Base-by-base conservation (phyloP, 1,139 yeast species). In the Candida labiduridarum region DNA sequence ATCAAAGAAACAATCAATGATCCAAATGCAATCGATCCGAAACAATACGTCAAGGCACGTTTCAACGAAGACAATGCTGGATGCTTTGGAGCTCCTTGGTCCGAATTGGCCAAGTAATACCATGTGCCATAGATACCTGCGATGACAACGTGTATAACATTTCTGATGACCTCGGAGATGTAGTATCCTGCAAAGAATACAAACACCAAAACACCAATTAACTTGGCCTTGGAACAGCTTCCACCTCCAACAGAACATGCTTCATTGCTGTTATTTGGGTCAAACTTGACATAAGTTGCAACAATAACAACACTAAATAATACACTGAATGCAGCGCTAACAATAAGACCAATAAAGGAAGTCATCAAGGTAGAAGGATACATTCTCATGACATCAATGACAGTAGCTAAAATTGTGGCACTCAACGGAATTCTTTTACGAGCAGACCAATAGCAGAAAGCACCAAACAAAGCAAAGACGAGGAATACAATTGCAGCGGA, bases 11-110 rank as follows among this genome's bases (percentile, higher is more conserved):
- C 96, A 59, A 90, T 81, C 57, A 91, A 72, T 1, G 96, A 87
- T 0, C 97, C 97, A 64, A 89, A 87, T 63, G 96, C 87, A 49
- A 92, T 86, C 2, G 97, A 89, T 0, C 98, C 97, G 64, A 91
- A 87, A 39, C 95, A 88, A 64, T 86, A 89, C 1, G 96, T 87
- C 72, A 89, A 70, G 1, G 96, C 89, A 59, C 96, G 79, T 62
- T 82, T 85, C 58, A 92, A 83, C 1, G 97, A 87, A 6, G 96
- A 92, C 50, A 84, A 68, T 1, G 96, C 95, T 9, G 96, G 96
- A 72, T 82, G 81, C 58, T 69, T 79, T 34, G 96, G 96, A 73
- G 85, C 81, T 5, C 96, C 96, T 61, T 87, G 88, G 62, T 87
- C 92, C 1, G 91, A 80, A 55, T 78, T 79, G 43, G 89, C 80